Evolutionary conservation across 2,329 filamentous ascomycete genomes (phyloP), one percentile per base, ranked within the genome.

Genomic region (Dendrostoma leiphaemia): DNA sequence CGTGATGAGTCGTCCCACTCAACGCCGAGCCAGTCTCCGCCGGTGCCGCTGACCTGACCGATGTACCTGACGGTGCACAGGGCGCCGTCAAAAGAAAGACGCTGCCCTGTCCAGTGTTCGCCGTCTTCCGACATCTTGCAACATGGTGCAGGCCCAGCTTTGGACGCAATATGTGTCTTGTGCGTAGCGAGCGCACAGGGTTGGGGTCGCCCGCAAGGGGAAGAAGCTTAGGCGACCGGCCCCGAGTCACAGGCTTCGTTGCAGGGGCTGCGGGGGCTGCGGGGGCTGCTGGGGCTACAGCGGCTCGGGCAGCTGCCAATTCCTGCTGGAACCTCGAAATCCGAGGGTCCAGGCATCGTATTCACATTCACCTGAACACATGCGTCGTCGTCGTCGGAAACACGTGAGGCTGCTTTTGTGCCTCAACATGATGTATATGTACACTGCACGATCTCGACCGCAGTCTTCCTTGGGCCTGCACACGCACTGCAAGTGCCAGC

Each of bases 1-100:
- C 92, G 82, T 34, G 78, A 80, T 53, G 85, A 76, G 69, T 97
- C 90, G 71, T 97, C 93, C 94, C 94, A 99, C 79, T 99, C 94
- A 45, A 97, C 90, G 44, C 94, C 94, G 31, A 97, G 80, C 92
- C 93, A 97, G 59, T 81, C 77, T 46, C 91, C 90, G 40, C 82
- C 78, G 8, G 91, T 92, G 61, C 88, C 89, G 48, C 83, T 78
- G 7, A 97, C 88, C 31, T 80, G 70, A 41, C 94, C 94, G 58
- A 89, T 73, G 67, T 92, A 97, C 58, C 91, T 86, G 54, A 97
- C 81, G 1, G 93, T 97, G 71, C 92, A 96, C 38, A 89, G 73
- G 19, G 84, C 83, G 29, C 84, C 84, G 61, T 88, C 85, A 64
- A 89, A 95, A 3, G 90, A 96, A 37, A 93, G 77, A 13, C 94